These are phyloP conservation scores for Clavaria fumosa DNA, from an alignment of 768 basidiomycete species.

Conservation along the genomic window DNA sequence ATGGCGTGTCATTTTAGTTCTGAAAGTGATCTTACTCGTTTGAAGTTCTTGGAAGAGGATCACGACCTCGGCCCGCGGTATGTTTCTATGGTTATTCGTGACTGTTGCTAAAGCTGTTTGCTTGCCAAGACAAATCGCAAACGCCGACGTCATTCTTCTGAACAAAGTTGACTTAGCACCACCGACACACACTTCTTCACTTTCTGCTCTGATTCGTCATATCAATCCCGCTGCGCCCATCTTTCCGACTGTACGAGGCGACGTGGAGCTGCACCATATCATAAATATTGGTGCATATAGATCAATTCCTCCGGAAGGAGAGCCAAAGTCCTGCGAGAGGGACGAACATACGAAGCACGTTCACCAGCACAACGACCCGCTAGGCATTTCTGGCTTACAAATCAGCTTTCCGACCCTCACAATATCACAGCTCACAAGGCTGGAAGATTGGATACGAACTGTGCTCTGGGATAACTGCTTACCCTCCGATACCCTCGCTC, in stretches of 20 bases:
- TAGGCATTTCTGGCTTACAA: conserved; percentile 74
- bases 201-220: conserved; percentile 46
- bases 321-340: too few relatives aligned
- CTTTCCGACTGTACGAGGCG: conserved; percentile 50
- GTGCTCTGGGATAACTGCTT: conserved; percentile 70
- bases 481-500: conserved; percentile 17
- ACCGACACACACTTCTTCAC: conserved; percentile 25
- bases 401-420: conserved; percentile 50
- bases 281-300: conserved; percentile 73
- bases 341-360: conserved; percentile 6
- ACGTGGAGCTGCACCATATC: conserved; percentile 61
- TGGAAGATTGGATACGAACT: conserved; percentile 71
- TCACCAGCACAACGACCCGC: conserved; percentile 46
- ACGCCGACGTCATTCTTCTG: conserved; percentile 78
- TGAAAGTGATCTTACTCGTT: not conserved
- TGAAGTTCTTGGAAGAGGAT: conserved; percentile 78
- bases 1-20: conserved; percentile 5
- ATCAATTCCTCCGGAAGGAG: conserved; percentile 18
- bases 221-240: conserved; percentile 74
- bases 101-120: conserved; percentile 10
- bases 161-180: conserved; percentile 80
- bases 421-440: conserved; percentile 25
- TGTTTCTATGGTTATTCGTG: too few relatives aligned
- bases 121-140: conserved; percentile 72
- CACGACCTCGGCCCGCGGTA: conserved; percentile 57